Evolutionary conservation across 306 rosid genomes (phyloP).

Genomic region (Coriaria nepalensis): DNA sequence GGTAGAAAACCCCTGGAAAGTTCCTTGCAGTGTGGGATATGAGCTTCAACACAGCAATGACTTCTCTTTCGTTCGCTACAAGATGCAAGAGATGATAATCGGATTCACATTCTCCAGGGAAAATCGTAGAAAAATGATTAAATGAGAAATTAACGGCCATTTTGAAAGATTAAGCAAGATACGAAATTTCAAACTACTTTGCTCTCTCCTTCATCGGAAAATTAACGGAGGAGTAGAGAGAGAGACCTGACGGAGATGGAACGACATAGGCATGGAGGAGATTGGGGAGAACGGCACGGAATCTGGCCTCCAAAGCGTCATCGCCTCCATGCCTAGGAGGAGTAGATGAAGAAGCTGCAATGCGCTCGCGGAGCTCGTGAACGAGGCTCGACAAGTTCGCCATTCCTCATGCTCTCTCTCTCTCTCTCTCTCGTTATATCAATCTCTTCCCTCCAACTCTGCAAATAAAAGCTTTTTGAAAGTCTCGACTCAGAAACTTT

Average conservation of each 20-base stretch:
- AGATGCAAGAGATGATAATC: slow-evolving; percentile 8
- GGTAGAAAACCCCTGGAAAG: slow-evolving; percentile 71
- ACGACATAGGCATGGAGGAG: slow-evolving; percentile 55
- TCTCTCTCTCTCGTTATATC: slow-evolving; percentile 10
- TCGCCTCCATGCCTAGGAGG: slow-evolving; percentile 32
- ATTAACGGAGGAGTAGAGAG: background rate
- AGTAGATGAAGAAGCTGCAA: slow-evolving; percentile 56
- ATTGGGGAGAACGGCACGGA: slow-evolving; percentile 77
- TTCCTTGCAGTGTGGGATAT: slow-evolving; percentile 47
- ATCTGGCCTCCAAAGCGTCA: slow-evolving; percentile 49
- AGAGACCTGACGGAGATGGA: slow-evolving; percentile 53
- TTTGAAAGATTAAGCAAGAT: too few relatives aligned
- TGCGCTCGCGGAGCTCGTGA: slow-evolving; percentile 73
- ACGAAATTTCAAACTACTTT: too few relatives aligned
- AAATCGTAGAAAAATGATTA: too few relatives aligned
- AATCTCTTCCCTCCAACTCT: too few relatives aligned
- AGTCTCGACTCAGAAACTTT: too few relatives aligned
- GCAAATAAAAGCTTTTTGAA: too few relatives aligned
- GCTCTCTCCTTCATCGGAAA: too few relatives aligned
- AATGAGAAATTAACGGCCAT: too few relatives aligned
- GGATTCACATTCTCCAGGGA: background rate
- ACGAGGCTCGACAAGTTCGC: slow-evolving; percentile 53
- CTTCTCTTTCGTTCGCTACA: slow-evolving; percentile 60
- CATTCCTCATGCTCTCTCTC: slow-evolving; percentile 22
- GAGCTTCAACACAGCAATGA: slow-evolving; percentile 57